These are phyloP conservation scores for Beverwykella pulmonaria DNA, from an alignment of 495 filamentous ascomycete genomes.

Conservation along the genomic window DNA sequence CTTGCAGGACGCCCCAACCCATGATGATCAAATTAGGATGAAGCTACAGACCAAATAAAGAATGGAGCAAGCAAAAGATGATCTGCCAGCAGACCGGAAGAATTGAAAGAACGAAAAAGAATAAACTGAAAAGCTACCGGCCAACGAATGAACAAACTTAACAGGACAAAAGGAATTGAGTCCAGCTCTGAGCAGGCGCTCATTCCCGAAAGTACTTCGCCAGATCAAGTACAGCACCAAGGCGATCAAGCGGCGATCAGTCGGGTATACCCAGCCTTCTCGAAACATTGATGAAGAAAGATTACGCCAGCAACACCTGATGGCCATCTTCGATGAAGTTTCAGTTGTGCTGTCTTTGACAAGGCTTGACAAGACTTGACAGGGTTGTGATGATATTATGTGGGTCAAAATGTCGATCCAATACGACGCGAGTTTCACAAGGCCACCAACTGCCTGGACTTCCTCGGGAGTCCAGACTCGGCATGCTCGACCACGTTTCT, in stretches of 20 bases:
- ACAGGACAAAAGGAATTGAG: not conserved
- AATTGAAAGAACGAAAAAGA: not conserved
- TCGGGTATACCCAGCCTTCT: constrained; percentile 9
- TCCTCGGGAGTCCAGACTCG: not conserved
- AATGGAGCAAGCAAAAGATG: constrained; percentile 13
- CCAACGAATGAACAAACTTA: not conserved
- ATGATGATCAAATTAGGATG: constrained; percentile 7
- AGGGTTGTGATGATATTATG: not conserved
- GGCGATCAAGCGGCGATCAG: not conserved
- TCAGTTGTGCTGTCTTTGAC: constrained; percentile 6
- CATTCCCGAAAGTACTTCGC: not conserved
- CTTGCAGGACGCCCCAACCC: constrained; percentile 33
- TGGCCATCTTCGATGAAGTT: not conserved
- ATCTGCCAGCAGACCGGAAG: constrained; percentile 28
- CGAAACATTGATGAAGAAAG: constrained; percentile 25
- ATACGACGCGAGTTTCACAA: constrained; percentile 28
- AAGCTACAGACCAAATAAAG: not conserved
- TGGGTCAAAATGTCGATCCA: constrained; percentile 1
- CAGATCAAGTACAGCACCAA: constrained; percentile 20
- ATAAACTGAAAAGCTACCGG: not conserved
- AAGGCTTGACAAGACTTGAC: constrained; percentile 4
- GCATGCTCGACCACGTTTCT: not conserved
- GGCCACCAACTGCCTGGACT: not conserved
- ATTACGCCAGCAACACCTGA: constrained; percentile 14
- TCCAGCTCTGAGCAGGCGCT: constrained; percentile 13